Percentiles rank a stretch among this genome's conserved stretches.
These are phyloP conservation scores for Apocynum venetum DNA, from an alignment of 257 asterid species.

Conservation along the genomic window DNA sequence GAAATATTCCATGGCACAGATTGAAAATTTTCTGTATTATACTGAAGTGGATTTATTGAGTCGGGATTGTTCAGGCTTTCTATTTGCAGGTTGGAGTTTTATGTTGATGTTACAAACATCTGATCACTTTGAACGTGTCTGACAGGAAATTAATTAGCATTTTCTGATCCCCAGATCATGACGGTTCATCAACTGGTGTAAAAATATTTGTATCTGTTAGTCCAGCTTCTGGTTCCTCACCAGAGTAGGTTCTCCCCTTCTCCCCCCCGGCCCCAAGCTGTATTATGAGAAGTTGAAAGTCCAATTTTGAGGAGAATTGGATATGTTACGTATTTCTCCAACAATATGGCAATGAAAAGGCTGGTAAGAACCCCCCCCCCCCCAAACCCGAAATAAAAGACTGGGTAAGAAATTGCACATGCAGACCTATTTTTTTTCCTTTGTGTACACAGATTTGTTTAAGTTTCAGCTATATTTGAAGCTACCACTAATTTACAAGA, in stretches of 20 bases:
- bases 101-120: background rate
- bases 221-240: background rate
- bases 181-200: background rate
- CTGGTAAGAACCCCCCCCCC: too few relatives aligned
- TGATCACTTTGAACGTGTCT: background rate
- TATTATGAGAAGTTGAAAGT: background rate
- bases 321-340: background rate
- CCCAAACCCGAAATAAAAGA: too few relatives aligned
- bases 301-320: background rate
- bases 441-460: conserved; percentile 1
- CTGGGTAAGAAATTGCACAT: background rate
- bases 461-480: background rate
- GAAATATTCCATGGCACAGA: background rate
- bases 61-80: too few relatives aligned
- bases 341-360: background rate
- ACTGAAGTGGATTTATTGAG: background rate
- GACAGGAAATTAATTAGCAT: background rate
- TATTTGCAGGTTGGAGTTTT: background rate
- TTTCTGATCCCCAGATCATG: background rate
- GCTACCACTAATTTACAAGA: conserved; percentile 10
- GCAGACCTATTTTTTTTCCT: background rate
- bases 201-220: background rate
- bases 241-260: background rate
- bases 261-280: background rate
- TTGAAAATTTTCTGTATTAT: background rate